Percentiles rank a stretch among this genome's conserved stretches.
These are phyloP conservation scores for Solanum dulcamara DNA, from an alignment of 257 asterid species.

Conservation along the genomic window DNA sequence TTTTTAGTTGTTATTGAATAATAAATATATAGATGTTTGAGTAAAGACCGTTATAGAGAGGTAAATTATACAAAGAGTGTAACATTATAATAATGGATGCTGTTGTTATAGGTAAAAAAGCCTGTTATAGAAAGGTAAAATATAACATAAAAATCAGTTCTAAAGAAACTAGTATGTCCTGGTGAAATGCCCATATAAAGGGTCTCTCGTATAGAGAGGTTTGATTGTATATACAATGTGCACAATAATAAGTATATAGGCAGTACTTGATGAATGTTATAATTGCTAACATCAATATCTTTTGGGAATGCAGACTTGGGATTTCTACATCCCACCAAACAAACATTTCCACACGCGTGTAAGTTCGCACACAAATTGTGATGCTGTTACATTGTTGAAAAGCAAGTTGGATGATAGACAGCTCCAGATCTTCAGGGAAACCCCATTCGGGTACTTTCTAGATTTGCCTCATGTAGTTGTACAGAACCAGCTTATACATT, in stretches of 20 bases:
- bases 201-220: neutral
- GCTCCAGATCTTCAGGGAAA: neutral
- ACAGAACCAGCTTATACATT: neutral
- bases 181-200: neutral
- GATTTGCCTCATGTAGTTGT: neutral
- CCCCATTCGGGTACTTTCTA: neutral
- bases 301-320: neutral
- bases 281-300: neutral
- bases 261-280: neutral
- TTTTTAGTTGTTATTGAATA: neutral
- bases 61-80: neutral
- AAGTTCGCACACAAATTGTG: neutral
- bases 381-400: neutral
- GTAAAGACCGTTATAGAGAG: neutral
- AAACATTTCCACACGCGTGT: neutral
- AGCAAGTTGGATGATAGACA: neutral
- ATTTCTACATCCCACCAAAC: neutral
- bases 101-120: neutral
- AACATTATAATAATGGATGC: neutral
- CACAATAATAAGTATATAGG: neutral
- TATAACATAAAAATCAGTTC: neutral
- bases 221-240: neutral
- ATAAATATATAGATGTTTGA: neutral
- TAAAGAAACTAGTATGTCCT: neutral
- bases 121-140: neutral